These are phyloP conservation scores for Ascoidea rubescens DNA, from an alignment of 805 yeast species.

Conservation along the genomic window DNA sequence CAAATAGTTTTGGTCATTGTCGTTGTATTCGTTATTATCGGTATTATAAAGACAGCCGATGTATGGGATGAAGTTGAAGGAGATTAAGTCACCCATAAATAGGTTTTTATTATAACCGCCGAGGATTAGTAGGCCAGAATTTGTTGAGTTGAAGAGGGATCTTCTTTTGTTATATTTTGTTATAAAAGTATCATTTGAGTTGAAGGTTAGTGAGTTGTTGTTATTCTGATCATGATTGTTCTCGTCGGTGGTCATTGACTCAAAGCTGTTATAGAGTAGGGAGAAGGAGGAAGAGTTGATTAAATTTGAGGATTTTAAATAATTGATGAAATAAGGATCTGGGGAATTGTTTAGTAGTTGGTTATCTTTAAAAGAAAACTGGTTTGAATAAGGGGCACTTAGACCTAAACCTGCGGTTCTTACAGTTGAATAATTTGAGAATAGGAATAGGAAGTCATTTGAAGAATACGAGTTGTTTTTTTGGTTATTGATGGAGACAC, in stretches of 20 bases:
- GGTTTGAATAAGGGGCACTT: not conserved
- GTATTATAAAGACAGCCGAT: conserved; percentile 10
- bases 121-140: not conserved
- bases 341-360: not conserved
- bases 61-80: conserved; percentile 35
- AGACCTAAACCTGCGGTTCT: conserved; percentile 1
- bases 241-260: not conserved
- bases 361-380: not conserved
- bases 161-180: not conserved
- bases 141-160: not conserved
- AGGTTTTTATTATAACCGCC: conserved; percentile 5
- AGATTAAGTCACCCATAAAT: conserved; percentile 31
- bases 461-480: not conserved
- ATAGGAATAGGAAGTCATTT: not conserved
- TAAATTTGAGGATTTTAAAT: conserved; percentile 12
- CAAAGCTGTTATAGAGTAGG: too few species aligned
- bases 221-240: too few species aligned
- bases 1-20: conserved; percentile 10
- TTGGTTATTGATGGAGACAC: too few species aligned
- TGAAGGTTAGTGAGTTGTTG: too few species aligned
- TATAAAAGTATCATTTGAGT: too few species aligned
- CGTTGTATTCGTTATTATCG: conserved; percentile 14
- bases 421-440: not conserved
- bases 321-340: not conserved
- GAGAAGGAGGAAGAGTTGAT: not conserved